Percentiles rank a stretch among this genome's conserved stretches.
These are phyloP conservation scores for Hemisphaericaspora subhashii DNA, from an alignment of 1,139 yeast genomes.

Conservation along the genomic window DNA sequence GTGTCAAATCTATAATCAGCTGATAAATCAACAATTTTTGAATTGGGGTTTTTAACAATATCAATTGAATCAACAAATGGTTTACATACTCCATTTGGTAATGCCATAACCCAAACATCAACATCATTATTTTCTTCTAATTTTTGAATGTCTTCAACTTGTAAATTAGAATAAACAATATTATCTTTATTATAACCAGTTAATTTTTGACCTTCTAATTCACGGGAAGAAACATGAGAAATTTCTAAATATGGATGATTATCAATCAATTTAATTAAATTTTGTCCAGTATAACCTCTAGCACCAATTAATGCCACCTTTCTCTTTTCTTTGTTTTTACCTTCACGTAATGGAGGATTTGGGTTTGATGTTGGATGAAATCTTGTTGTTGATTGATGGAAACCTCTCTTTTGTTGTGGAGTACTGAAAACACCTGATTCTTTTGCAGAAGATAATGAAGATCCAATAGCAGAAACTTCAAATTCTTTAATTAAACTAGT, in stretches of 20 bases:
- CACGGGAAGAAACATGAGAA: slow-evolving; percentile 94
- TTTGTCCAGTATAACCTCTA: slow-evolving; percentile 96
- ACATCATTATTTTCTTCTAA: slow-evolving; percentile 76
- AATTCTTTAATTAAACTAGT: slow-evolving; percentile 67
- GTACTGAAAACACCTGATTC: slow-evolving; percentile 45
- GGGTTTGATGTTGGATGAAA: slow-evolving; percentile 53
- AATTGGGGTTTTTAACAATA: slow-evolving; percentile 53
- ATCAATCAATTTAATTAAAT: slow-evolving; percentile 82
- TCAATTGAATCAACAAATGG: slow-evolving; percentile 96
- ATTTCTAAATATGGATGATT: slow-evolving; percentile 84
- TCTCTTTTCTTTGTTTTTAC: slow-evolving; percentile 58
- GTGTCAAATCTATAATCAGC: slow-evolving; percentile 96
- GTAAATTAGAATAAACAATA: slow-evolving; percentile 80
- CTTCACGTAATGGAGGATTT: slow-evolving; percentile 68
- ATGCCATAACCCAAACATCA: slow-evolving; percentile 98
- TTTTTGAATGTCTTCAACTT: slow-evolving; percentile 77
- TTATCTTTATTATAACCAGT: slow-evolving; percentile 83
- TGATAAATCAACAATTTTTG: slow-evolving; percentile 86
- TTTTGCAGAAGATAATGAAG: slow-evolving; percentile 38
- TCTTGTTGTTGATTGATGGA: slow-evolving; percentile 22
- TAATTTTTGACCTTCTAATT: slow-evolving; percentile 81
- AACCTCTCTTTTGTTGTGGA: slow-evolving; percentile 42
- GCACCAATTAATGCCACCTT: slow-evolving; percentile 96
- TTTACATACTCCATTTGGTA: slow-evolving; percentile 96
- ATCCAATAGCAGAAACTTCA: slow-evolving; percentile 40